phyloP scores from a whole-genome alignment of 805 yeast species.

The Yarrowia sp. region DNA sequence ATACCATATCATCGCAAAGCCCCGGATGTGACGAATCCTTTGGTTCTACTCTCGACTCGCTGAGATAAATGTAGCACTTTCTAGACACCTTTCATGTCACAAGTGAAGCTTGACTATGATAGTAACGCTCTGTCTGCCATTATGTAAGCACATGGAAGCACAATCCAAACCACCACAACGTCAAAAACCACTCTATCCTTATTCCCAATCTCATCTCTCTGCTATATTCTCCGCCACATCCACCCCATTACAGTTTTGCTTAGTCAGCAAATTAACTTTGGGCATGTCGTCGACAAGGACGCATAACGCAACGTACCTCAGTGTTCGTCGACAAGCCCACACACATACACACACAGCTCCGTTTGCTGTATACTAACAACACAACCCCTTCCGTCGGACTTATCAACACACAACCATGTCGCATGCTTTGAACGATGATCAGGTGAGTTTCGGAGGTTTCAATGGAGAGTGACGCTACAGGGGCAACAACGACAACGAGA shows the following conservation, averaged over 20 bases:
- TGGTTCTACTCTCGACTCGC: too few relatives aligned
- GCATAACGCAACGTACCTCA: slow-evolving; percentile 10
- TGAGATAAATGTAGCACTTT: too few relatives aligned
- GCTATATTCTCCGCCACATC: neutral
- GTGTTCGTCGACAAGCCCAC: slow-evolving; percentile 15
- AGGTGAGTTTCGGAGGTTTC: neutral
- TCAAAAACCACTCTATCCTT: too few relatives aligned
- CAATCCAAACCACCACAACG: too few relatives aligned
- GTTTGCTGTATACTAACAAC: slow-evolving; percentile 9
- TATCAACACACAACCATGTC: slow-evolving; percentile 9
- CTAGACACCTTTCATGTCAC: too few relatives aligned
- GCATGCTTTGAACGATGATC: slow-evolving; percentile 26
- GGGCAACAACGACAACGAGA: too few relatives aligned
- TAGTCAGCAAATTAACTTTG: neutral
- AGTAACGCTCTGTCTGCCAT: too few relatives aligned
- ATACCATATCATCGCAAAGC: too few relatives aligned
- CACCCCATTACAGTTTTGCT: neutral
- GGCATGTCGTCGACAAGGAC: slow-evolving; percentile 4
- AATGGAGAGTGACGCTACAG: neutral
- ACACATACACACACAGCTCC: neutral
- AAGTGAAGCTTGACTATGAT: too few relatives aligned
- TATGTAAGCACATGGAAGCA: too few relatives aligned
- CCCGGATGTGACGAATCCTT: too few relatives aligned
- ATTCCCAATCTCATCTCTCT: neutral
- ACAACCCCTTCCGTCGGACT: neutral